Conservation (phyloP, 164 flowering plant genomes). For the Magnolia officinalis region DNA sequence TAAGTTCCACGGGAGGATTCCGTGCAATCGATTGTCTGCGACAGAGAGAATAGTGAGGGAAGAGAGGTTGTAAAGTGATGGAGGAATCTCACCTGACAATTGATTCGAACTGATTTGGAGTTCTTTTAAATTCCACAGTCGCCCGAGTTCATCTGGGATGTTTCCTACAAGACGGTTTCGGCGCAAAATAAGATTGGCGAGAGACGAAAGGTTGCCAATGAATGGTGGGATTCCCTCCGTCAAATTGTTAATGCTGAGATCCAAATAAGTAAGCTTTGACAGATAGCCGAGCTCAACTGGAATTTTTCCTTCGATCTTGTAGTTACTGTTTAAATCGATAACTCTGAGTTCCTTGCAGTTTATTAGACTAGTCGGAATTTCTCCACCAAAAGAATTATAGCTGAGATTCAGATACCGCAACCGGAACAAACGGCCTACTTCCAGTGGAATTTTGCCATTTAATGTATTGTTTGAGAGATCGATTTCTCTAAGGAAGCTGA, state of each 20-base stretch:
- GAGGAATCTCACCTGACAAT: background rate
- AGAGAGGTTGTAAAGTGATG: background rate
- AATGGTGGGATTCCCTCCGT: background rate
- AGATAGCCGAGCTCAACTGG: conserved; percentile 5
- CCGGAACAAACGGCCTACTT: conserved; percentile 12
- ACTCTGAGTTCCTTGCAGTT: background rate
- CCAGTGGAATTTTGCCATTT: conserved; percentile 3
- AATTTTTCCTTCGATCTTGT: conserved; percentile 3
- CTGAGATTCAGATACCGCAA: background rate
- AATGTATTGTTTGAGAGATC: conserved; percentile 7
- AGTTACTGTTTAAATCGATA: background rate
- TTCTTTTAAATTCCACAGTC: background rate
- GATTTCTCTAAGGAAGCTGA: conserved; percentile 5
- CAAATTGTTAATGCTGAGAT: background rate
- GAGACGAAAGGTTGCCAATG: background rate
- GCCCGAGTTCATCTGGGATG: background rate
- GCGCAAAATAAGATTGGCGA: background rate
- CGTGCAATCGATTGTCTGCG: background rate
- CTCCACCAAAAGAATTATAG: conserved; percentile 10
- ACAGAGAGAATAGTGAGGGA: background rate
- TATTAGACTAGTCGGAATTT: conserved; percentile 7
- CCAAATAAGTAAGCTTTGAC: background rate
- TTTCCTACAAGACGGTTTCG: background rate
- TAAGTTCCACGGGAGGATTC: conserved; percentile 11
- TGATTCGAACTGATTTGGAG: background rate